Base-by-base conservation (phyloP, 2,329 filamentous ascomycete genomes). In the Basipetospora chlamydospora region DNA sequence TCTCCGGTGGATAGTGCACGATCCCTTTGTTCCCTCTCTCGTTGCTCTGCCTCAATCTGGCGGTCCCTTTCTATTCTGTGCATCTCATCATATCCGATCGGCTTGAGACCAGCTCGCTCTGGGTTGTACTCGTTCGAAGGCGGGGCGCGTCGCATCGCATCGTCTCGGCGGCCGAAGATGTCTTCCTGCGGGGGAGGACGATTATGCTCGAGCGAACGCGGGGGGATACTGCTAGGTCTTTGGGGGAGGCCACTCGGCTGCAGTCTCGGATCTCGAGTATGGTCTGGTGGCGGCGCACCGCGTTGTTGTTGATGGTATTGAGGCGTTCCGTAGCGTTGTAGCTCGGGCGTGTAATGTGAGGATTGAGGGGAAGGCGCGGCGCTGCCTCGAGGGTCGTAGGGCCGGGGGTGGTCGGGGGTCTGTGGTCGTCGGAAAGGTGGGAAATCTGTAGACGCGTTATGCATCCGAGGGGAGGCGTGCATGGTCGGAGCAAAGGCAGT, bases 391-490 rank as follows among this genome's bases (percentile, higher is more conserved):
- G 56, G 58, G 42, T 63, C 63, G 57, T 73, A 72, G 38, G 60
- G 59, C 47, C 71, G 66, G 32, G 67, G 62, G 42, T 77, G 74
- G 30, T 85, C 80, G n/a, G 80, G 80, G 0, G 80, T 85, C 40
- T 81, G 75, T 3, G 80, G 80, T 41, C 79, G 66, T 42, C 77
- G 67, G 51, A 70, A 79, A 5, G 68, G 64, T 35, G 59, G 61
- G 42, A 80, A 79, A 13, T 81, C 77, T 41, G 71, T 56, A 0
- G 66, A 60, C 3, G 66, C 57, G 18, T 64, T 63, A 39, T 64
- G 66, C 59, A 74, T 66, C 28, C 66, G 59, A 3, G 70, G 70
- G 11, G 70, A 75, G 2, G 66, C 66, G 41, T 73, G 69, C 3
- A 72, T 51, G 2, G 66, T 49, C 12, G 61, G 51, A 32, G 61